phyloP scores from a whole-genome alignment of 371 early-diverging fungal genomes.

The Saksenaea vasiformis region DNA sequence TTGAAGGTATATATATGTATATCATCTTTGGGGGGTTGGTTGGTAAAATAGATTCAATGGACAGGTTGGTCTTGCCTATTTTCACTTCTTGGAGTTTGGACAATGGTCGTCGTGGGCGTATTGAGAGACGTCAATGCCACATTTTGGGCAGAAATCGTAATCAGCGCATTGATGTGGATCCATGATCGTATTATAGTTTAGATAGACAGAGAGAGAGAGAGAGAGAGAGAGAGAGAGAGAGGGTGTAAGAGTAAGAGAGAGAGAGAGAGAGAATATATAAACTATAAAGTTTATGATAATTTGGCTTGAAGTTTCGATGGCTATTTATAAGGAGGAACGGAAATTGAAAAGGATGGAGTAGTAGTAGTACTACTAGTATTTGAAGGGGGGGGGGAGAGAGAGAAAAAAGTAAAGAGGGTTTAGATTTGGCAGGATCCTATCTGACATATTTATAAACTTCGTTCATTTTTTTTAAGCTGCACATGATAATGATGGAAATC shows the following conservation, averaged over 20 bases:
- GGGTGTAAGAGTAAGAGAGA: not conserved
- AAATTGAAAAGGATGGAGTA: no score
- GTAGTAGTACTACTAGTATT: no score
- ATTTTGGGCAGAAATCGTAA: conserved; percentile 14
- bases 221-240: not conserved
- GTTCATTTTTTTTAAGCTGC: no score
- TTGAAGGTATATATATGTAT: not conserved
- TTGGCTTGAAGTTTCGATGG: no score
- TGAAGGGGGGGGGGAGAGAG: no score
- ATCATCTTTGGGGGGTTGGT: not conserved
- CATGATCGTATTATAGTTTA: not conserved
- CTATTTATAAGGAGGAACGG: no score
- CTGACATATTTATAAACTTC: no score
- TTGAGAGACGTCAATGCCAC: conserved; percentile 17
- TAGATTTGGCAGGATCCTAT: no score
- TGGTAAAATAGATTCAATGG: not conserved
- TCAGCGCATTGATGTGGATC: not conserved
- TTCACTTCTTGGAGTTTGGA: not conserved
- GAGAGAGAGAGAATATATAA: not conserved
- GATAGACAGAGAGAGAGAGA: not conserved
- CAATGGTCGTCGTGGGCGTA: conserved; percentile 18
- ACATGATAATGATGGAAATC: not conserved
- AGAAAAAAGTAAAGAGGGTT: no score
- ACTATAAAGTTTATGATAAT: no score
- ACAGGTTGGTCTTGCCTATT: not conserved